Percentiles rank a stretch among this genome's conserved stretches.
phyloP scores from a whole-genome alignment of 2,329 filamentous ascomycete species.

The Trichoderma sp. region DNA sequence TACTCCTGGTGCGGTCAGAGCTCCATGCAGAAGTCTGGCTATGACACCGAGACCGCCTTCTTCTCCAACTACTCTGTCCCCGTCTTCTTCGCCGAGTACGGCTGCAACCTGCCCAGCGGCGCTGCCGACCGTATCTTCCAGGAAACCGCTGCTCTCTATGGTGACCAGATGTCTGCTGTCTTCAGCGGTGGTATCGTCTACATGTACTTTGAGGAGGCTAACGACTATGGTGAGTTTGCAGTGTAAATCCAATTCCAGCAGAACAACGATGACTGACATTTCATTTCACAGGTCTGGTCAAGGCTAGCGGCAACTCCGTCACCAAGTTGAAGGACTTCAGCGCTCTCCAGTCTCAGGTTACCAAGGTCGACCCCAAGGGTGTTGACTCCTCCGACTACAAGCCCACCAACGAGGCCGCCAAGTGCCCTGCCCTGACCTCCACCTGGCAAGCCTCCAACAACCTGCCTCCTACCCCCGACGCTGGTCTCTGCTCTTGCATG shows the following conservation, averaged over 20 bases:
- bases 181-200: conserved; percentile 98
- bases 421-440: conserved; percentile 69
- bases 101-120: conserved; percentile 74
- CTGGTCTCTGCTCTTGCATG: conserved; percentile 85
- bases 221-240: conserved; percentile 72
- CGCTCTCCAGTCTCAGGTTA: conserved; percentile 71
- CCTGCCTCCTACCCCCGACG: conserved; percentile 83
- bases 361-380: conserved; percentile 66
- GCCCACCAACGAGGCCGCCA: conserved; percentile 69
- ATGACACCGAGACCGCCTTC: conserved; percentile 79
- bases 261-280: conserved; percentile 29
- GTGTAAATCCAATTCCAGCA: neutral
- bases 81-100: conserved; percentile 98
- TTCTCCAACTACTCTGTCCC: conserved; percentile 90
- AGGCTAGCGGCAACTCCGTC: conserved; percentile 60
- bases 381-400: conserved; percentile 70
- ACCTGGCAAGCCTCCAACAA: conserved; percentile 67
- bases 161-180: conserved; percentile 77
- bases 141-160: conserved; percentile 83
- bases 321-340: conserved; percentile 75
- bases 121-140: conserved; percentile 75
- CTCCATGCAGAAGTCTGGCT: conserved; percentile 75
- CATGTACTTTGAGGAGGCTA: conserved; percentile 93
- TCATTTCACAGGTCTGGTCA: conserved; percentile 63
- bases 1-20: conserved; percentile 98